phyloP scores from a whole-genome alignment of 495 filamentous ascomycete genomes.

The Xylaria venustula region DNA sequence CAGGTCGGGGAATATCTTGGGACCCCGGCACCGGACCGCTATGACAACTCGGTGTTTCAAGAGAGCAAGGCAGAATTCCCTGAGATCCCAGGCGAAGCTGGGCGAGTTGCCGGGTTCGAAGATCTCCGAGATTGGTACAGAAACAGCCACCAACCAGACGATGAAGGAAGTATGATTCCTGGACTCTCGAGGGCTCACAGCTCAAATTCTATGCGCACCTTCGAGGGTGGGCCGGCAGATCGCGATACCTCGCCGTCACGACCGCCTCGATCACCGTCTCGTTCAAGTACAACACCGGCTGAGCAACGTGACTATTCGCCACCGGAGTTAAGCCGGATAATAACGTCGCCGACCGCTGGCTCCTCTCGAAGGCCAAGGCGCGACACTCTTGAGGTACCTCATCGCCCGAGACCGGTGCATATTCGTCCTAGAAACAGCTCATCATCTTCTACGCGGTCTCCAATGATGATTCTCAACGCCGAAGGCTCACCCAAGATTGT shows the following conservation, averaged over 20 bases:
- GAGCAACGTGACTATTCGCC: neutral
- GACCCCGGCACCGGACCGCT: conserved; percentile 36
- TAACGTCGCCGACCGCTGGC: conserved; percentile 10
- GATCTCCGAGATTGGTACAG: conserved; percentile 43
- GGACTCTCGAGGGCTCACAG: conserved; percentile 25
- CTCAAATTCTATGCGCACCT: conserved; percentile 19
- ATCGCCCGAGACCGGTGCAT: neutral
- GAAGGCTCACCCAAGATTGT: conserved; percentile 15
- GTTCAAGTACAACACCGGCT: conserved; percentile 20
- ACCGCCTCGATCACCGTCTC: conserved; percentile 11
- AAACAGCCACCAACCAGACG: conserved; percentile 19
- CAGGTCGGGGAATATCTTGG: conserved; percentile 37
- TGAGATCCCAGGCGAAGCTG: conserved; percentile 48
- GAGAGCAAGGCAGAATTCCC: conserved; percentile 47
- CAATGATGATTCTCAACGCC: neutral
- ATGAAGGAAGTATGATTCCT: conserved; percentile 5
- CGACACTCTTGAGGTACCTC: conserved; percentile 31
- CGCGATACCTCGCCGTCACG: conserved; percentile 14
- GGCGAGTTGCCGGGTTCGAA: conserved; percentile 39
- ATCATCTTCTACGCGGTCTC: neutral
- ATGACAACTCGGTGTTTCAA: conserved; percentile 48
- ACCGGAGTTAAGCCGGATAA: conserved; percentile 8
- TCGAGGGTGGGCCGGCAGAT: conserved; percentile 15
- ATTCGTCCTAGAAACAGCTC: neutral
- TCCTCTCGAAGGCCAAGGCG: conserved; percentile 20